phyloP scores from a whole-genome alignment of 257 asterid genomes.

The Lycium barbarum region DNA sequence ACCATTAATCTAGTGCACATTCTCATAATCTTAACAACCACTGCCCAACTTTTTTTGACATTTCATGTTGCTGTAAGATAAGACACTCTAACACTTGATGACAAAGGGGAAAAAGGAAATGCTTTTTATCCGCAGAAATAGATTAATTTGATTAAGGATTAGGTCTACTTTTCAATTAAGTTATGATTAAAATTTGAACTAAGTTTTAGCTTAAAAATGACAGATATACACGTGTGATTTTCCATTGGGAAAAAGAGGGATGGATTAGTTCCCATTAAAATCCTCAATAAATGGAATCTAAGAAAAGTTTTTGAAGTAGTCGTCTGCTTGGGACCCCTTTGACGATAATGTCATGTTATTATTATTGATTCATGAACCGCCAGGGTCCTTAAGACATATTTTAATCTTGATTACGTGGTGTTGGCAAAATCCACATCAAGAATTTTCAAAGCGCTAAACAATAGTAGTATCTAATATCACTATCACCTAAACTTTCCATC shows the following conservation, averaged over 20 bases:
- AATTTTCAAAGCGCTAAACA: background rate
- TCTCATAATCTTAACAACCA: slow-evolving; percentile 25
- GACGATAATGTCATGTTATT: slow-evolving; percentile 5
- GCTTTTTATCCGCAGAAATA: background rate
- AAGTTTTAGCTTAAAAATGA: background rate
- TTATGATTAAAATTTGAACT: background rate
- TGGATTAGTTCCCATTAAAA: background rate
- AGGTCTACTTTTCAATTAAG: background rate
- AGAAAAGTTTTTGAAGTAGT: background rate
- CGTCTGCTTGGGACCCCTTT: background rate
- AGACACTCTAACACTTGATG: background rate
- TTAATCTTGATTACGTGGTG: background rate
- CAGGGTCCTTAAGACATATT: background rate
- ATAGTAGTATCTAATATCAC: background rate
- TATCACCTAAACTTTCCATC: background rate
- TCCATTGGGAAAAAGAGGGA: background rate
- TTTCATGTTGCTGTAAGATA: background rate
- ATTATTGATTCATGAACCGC: background rate
- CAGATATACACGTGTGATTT: background rate
- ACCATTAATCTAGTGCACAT: slow-evolving; percentile 9
- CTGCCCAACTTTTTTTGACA: slow-evolving; percentile 21
- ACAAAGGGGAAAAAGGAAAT: background rate
- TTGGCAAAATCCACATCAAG: background rate
- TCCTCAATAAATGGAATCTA: slow-evolving; percentile 20
- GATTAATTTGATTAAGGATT: background rate